Evolutionary conservation across 805 yeast species (phyloP), one percentile per base, ranked within the genome.

Genomic region (Saturnispora dispora): DNA sequence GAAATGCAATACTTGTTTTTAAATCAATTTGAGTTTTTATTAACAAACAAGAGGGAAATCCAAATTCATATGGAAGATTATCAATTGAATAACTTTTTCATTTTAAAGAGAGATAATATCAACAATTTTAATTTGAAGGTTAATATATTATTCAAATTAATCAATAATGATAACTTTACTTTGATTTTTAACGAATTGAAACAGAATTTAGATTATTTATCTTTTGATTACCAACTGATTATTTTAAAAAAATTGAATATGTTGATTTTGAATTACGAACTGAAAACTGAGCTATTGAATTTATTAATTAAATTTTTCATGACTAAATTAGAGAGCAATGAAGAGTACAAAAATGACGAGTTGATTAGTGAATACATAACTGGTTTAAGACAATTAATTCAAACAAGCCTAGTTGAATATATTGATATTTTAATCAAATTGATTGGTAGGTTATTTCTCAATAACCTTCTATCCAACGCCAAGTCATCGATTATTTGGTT

Each of bases 401-500:
- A 87, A 62, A 76, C 75, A 55, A 71, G 80, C 52, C 78, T 84
- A 6, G 62, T 67, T 30, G 72, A 70, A 20, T 78, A 86, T 53
- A 65, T 79, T 32, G 73, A 74, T 32, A 77, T 83, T 1, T 75
- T 85, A 13, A 72, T 79, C 30, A 74, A 76, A 49, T 68, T 88
- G 17, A 55, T 61, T 9, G 63, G 66, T 4, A 63, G 60, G 46
- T 47, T 68, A 33, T 46, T 63, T 7, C 33, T 57, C 41, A 40
- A 57, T 50, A 13, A 20, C 10, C 50, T 47, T 13, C 53, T 59
- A 23, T 53, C 60, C 9, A 47, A 58, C 17, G 95, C 98, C 0
- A 79, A 82, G 57, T 88, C 95, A 1, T 85, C 91, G 45, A 82
- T 90, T 10, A 74, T 91, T 6, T 93, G 98, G 98, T 73, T 91